A percentile compares a stretch with the other conserved stretches of the same genome.
phyloP scores from a whole-genome alignment of 2,329 filamentous ascomycete genomes.

The Phyllosticta citriasiana region DNA sequence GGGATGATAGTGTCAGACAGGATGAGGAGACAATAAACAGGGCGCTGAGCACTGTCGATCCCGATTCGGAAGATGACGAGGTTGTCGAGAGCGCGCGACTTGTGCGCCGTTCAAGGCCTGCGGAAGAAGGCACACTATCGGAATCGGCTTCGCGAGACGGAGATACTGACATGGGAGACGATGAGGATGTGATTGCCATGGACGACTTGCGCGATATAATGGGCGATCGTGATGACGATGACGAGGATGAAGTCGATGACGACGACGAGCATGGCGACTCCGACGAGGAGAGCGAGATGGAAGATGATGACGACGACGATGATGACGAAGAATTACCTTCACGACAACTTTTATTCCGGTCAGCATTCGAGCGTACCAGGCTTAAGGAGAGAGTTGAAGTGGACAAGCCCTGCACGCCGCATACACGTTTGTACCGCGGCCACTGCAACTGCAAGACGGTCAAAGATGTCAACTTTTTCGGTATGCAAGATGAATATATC shows the following conservation, averaged over 20 bases:
- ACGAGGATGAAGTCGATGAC: conserved; percentile 21
- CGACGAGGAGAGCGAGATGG: conserved; percentile 22
- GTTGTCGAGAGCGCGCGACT: conserved; percentile 19
- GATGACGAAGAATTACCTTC: conserved; percentile 24
- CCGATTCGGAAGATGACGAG: conserved; percentile 35
- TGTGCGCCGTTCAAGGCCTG: neutral
- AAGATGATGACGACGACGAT: conserved; percentile 22
- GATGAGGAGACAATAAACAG: conserved; percentile 31
- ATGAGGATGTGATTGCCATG: neutral
- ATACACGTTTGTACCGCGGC: conserved; percentile 49
- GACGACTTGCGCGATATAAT: conserved; percentile 16
- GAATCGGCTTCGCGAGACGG: neutral
- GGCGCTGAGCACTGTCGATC: conserved; percentile 39
- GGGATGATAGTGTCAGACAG: conserved; percentile 27
- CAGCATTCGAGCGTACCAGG: conserved; percentile 38
- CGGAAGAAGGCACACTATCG: neutral
- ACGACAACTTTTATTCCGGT: conserved; percentile 34
- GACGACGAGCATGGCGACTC: conserved; percentile 21
- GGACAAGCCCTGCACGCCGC: conserved; percentile 45
- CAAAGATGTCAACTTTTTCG: conserved; percentile 61
- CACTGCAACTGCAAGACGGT: conserved; percentile 60
- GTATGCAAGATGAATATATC: conserved; percentile 57
- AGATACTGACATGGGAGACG: conserved; percentile 16
- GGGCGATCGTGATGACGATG: conserved; percentile 20
- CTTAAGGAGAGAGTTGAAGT: conserved; percentile 43